Evolutionary conservation across 164 flowering plant species (phyloP).

Genomic region (Kingdonia uniflora): DNA sequence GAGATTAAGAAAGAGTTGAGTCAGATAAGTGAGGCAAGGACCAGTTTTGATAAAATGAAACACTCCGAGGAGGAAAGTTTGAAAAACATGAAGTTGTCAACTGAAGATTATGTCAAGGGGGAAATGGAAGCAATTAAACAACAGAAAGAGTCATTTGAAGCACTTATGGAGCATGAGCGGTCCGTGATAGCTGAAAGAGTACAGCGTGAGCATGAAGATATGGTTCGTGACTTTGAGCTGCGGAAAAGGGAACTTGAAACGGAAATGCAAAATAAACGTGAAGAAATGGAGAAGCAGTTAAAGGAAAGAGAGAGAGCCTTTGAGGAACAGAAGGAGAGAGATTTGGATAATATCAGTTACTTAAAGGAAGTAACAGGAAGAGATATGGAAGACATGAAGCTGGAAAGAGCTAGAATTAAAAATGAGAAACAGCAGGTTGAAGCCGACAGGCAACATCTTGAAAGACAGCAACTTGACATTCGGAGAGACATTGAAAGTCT

Average conservation of each 20-base stretch:
- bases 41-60: conserved; percentile 30
- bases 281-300: conserved; percentile 40
- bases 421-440: conserved; percentile 42
- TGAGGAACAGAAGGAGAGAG: conserved; percentile 40
- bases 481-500: conserved; percentile 58
- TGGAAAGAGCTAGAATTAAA: conserved; percentile 32
- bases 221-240: conserved; percentile 49
- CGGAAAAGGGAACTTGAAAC: conserved; percentile 42
- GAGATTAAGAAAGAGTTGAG: conserved; percentile 28
- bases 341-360: conserved; percentile 23
- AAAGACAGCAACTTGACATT: conserved; percentile 51
- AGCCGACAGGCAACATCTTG: conserved; percentile 37
- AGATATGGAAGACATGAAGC: conserved; percentile 50
- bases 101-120: conserved; percentile 28
- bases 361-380: conserved; percentile 38
- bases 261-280: conserved; percentile 32
- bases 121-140: conserved; percentile 51
- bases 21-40: conserved; percentile 38
- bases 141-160: conserved; percentile 56
- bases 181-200: conserved; percentile 37
- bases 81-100: conserved; percentile 33
- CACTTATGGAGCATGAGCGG: conserved; percentile 49
- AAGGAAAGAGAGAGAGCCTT: conserved; percentile 38
- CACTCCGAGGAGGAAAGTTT: conserved; percentile 40
- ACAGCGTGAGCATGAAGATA: conserved; percentile 30